Percentiles rank a stretch among this genome's conserved stretches.
These are phyloP conservation scores for Pleurostoma richardsiae DNA, from an alignment of 2,329 filamentous ascomycete species.

Conservation along the genomic window DNA sequence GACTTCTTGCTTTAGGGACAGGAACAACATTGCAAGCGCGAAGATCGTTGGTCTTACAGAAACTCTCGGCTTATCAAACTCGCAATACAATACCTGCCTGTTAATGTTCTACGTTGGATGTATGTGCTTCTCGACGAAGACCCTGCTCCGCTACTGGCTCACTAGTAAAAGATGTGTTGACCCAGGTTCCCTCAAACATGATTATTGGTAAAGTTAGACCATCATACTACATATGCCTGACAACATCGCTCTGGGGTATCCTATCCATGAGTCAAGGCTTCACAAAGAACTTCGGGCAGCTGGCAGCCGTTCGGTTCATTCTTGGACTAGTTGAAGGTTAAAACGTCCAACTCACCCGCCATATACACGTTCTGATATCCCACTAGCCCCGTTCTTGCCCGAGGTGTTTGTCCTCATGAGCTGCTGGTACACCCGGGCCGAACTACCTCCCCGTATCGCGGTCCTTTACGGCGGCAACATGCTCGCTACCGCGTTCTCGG, in stretches of 20 bases:
- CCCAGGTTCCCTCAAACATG: slow-evolving; percentile 12
- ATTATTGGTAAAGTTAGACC: slow-evolving; percentile 15
- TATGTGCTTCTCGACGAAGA: background rate
- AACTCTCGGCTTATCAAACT: slow-evolving; percentile 3
- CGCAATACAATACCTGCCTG: slow-evolving; percentile 4
- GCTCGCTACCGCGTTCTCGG: slow-evolving; percentile 26
- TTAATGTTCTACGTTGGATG: slow-evolving; percentile 6
- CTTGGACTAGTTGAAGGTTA: slow-evolving; percentile 11
- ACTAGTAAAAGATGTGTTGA: background rate
- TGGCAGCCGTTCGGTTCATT: slow-evolving; percentile 12
- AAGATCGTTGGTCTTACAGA: slow-evolving; percentile 8
- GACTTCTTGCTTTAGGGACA: slow-evolving; percentile 1
- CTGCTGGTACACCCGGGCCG: slow-evolving; percentile 38
- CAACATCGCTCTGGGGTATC: slow-evolving; percentile 16
- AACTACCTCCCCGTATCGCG: slow-evolving; percentile 23
- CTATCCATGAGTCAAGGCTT: slow-evolving; percentile 24
- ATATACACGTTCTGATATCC: background rate
- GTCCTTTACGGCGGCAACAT: slow-evolving; percentile 28
- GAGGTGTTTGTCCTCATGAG: slow-evolving; percentile 11
- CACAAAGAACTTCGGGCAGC: slow-evolving; percentile 14
- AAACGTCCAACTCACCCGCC: background rate
- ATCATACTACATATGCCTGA: slow-evolving; percentile 14
- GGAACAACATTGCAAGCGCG: slow-evolving; percentile 11
- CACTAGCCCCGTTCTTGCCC: slow-evolving; percentile 11
- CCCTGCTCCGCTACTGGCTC: background rate